phyloP scores from a whole-genome alignment of 345 rosid species.

The Ricinus communis region DNA sequence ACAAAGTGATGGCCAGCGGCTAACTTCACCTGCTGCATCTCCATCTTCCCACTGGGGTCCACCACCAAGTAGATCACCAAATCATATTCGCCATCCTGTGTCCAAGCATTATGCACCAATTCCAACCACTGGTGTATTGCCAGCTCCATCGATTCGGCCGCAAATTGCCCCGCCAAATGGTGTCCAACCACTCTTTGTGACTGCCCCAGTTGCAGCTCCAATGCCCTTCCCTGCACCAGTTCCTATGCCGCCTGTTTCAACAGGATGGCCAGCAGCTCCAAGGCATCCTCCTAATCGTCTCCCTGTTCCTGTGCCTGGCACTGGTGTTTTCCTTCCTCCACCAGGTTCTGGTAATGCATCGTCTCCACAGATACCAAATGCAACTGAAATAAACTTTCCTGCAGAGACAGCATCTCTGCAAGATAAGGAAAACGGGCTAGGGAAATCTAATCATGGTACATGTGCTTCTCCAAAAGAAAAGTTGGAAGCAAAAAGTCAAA shows the following conservation, averaged over 20 bases:
- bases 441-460: conserved; percentile 20
- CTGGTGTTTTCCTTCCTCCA: conserved; percentile 97
- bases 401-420: conserved; percentile 22
- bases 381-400: conserved; percentile 19
- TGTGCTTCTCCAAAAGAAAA: conserved; percentile 28
- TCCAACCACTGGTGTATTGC: conserved; percentile 46
- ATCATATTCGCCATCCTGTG: conserved; percentile 48
- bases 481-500: conserved; percentile 22
- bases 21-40: conserved; percentile 32
- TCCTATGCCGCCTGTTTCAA: conserved; percentile 55
- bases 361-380: conserved; percentile 33
- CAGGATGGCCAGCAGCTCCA: conserved; percentile 64
- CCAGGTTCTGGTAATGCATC: conserved; percentile 46
- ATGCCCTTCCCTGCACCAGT: conserved; percentile 59
- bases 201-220: conserved; percentile 49
- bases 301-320: conserved; percentile 60
- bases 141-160: conserved; percentile 54
- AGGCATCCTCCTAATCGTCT: conserved; percentile 63
- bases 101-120: conserved; percentile 56
- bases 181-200: conserved; percentile 48
- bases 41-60: conserved; percentile 60
- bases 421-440: conserved; percentile 35
- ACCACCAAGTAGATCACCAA: conserved; percentile 52
- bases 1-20: conserved; percentile 36
- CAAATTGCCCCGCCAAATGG: conserved; percentile 58